Evolutionary conservation across 306 rosid species (phyloP), one percentile per base, ranked within the genome.

Genomic region (Arachis hypogaea): DNA sequence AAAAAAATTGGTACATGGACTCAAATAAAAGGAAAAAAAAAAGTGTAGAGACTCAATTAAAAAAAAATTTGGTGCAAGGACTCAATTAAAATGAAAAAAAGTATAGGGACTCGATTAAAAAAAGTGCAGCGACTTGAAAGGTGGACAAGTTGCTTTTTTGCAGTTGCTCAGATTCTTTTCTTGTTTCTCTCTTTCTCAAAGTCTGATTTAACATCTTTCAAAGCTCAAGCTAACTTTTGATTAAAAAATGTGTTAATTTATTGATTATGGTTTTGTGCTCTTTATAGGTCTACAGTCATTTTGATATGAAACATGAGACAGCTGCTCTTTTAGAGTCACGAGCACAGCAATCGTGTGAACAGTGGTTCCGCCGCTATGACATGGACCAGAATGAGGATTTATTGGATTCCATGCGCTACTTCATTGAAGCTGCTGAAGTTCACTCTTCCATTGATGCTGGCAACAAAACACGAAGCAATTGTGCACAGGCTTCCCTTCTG

Each of bases 341-440:
- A 65, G 98, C 96, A 29, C 84, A 78, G 63, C 97, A 89, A 80
- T 93, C 92, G 28, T 86, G 81, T 60, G 93, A 82, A 56, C 86
- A 80, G 88, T 94, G 97, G 97, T 81, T 85, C 71, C 73, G 75
- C 40, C 90, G 90, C n/a, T 86, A 86, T 62, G 86, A 94, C 86
- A 84, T 73, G 77, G 95, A 91, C 80, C 97, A 89, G 77, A 94
- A 91, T 76, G 98, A 92, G 79, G 97, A 94, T 81, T 86, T 91
- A 11, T 71, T 93, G 77, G 94, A 91, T 75, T 81, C 98, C 43
- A 94, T 94, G 97, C 91, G 93, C 68, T 89, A 86, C 80, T 94
- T 66, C 89, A 89, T 94, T 84, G 97, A 94, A 86, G 98, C 98
- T 78, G 98, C 97, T 69, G 97, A 88, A 83, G 98, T 94, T 80